Evolutionary conservation across 2,329 filamentous ascomycete species (phyloP), one percentile per base, ranked within the genome.

Genomic region (Cladosporium cucumerinum): DNA sequence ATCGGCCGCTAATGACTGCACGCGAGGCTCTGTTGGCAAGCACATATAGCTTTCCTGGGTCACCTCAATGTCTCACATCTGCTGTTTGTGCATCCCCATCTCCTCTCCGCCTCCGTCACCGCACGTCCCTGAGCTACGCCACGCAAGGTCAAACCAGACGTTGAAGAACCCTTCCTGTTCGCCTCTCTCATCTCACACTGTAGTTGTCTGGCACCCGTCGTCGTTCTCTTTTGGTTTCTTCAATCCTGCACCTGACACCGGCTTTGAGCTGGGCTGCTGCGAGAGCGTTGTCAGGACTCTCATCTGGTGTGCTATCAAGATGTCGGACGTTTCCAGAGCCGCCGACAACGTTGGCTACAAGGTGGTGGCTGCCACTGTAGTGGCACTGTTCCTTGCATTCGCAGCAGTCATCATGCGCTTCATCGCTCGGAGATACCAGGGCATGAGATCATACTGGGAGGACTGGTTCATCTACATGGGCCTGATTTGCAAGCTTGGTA

Each of bases 401-500:
- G 18, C 58, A 49, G 62, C 62, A 16, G 58, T 68, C 5, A 58
- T 32, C 14, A 21, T 66, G 21, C 66, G 66, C 16, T 58, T 65
- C 30, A 54, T 66, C 18, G 62, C 66, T 4, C 63, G 66, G 52
- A 54, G 49, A 55, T 61, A 65, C 16, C 61, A 65, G 28, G 58
- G 61, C 23, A 63, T 66, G 26, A 64, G 36, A 18, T 64, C 66
- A 4, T 65, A 66, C 55, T 61, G 59, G 36, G 66, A 68, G 23
- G 66, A 68, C 26, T 68, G 64, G 64, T 62, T 68, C 43, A 68
- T 68, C 51, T 61, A 66, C 51, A 51, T 64, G 11, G 65, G 61
- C 16, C 61, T 63, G 43, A 21, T 65, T 12, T 68, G 65, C 62
- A 68, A 66, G 51, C 51, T 66, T 23, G 65, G 65, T 11, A 63